Conservation (phyloP, 1,139 yeast genomes). For the Candida sp. region DNA sequence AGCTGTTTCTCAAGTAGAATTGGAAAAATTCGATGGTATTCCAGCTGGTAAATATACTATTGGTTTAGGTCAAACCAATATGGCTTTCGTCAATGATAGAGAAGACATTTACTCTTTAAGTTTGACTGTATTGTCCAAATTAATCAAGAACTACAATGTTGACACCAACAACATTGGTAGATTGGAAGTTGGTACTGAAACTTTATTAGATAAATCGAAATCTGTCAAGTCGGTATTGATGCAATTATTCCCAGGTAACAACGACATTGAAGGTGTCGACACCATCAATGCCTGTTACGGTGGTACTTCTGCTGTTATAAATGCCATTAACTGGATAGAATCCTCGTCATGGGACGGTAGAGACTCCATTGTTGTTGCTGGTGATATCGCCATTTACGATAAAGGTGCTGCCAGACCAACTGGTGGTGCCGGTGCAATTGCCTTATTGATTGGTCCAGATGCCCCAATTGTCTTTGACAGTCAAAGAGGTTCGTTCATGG, state of each 20-base stretch:
- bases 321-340: slow-evolving; percentile 94
- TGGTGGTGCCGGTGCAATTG: slow-evolving; percentile 99
- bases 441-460: slow-evolving; percentile 93
- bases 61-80: slow-evolving; percentile 97
- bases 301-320: slow-evolving; percentile 94
- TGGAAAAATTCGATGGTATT: slow-evolving; percentile 82
- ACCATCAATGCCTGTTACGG: slow-evolving; percentile 98
- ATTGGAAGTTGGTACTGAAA: slow-evolving; percentile 98
- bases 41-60: slow-evolving; percentile 96
- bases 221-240: slow-evolving; percentile 94
- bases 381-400: slow-evolving; percentile 97
- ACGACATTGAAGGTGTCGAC: slow-evolving; percentile 95
- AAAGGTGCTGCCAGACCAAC: slow-evolving; percentile 99
- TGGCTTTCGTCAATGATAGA: slow-evolving; percentile 96
- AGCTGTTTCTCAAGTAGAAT: slow-evolving; percentile 85
- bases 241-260: slow-evolving; percentile 88
- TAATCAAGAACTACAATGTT: slow-evolving; percentile 76
- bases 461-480: slow-evolving; percentile 94
- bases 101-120: slow-evolving; percentile 95
- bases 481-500: slow-evolving; percentile 89
- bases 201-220: slow-evolving; percentile 94
- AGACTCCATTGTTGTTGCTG: slow-evolving; percentile 95
- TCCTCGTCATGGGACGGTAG: slow-evolving; percentile 98
- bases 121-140: slow-evolving; percentile 74
- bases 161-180: slow-evolving; percentile 86